Conservation (phyloP, 2,329 filamentous ascomycete genomes). For the Neonectria hederae region DNA sequence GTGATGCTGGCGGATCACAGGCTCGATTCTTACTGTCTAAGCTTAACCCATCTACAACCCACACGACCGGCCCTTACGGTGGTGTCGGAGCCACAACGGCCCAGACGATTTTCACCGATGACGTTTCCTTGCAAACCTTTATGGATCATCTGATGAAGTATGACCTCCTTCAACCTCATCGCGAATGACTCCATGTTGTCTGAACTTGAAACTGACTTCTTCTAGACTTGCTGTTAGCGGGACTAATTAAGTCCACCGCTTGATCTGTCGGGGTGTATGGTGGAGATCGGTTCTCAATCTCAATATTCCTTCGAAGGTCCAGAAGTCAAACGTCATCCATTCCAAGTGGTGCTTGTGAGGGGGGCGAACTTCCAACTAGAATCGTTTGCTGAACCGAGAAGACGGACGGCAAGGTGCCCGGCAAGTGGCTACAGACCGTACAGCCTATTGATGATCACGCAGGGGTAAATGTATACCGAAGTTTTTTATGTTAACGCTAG, state of each 20-base stretch:
- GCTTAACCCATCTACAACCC: slow-evolving; percentile 96
- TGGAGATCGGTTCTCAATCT: neutral
- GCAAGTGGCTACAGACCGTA: neutral
- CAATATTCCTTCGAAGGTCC: too few relatives aligned
- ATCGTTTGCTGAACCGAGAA: neutral
- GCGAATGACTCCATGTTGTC: neutral
- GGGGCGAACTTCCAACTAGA: neutral
- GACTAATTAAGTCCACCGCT: slow-evolving; percentile 59
- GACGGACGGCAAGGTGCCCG: neutral
- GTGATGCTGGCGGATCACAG: slow-evolving; percentile 97
- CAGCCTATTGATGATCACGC: neutral
- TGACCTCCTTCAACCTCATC: slow-evolving; percentile 44
- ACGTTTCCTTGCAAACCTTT: slow-evolving; percentile 97
- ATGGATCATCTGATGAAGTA: slow-evolving; percentile 99
- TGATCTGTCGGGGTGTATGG: neutral
- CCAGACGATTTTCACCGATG: slow-evolving; percentile 98
- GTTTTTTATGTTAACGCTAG: neutral
- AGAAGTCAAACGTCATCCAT: neutral
- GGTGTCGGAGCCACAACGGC: slow-evolving; percentile 85
- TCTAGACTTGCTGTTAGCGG: slow-evolving; percentile 69
- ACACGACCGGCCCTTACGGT: slow-evolving; percentile 92
- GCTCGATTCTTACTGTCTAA: slow-evolving; percentile 97
- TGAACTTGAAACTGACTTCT: slow-evolving; percentile 25
- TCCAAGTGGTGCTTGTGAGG: neutral
- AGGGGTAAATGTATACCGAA: neutral